Conservation (phyloP, 306 rosid genomes). For the Castanea mollissima region DNA sequence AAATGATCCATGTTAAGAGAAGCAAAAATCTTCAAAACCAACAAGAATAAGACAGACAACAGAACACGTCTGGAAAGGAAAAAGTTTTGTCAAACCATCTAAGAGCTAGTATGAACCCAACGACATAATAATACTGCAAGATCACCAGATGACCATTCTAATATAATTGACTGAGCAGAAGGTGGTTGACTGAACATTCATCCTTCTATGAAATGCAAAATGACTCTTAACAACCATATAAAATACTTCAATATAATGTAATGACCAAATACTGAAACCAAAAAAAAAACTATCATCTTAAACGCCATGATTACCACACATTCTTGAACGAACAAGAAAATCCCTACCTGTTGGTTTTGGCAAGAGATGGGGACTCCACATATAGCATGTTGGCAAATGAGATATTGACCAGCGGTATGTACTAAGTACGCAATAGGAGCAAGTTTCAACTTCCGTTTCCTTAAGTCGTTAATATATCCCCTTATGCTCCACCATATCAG, state of each 20-base stretch:
- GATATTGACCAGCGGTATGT: constrained; percentile 89
- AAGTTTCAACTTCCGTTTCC: constrained; percentile 81
- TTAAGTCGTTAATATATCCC: constrained; percentile 80
- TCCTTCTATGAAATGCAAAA: neutral
- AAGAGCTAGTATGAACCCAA: neutral
- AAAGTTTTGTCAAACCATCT: neutral
- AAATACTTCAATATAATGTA: neutral
- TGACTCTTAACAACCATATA: neutral
- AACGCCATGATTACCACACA: neutral
- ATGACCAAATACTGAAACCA: neutral
- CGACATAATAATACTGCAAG: neutral
- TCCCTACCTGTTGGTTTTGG: constrained; percentile 85
- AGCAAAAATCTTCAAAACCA: neutral
- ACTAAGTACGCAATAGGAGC: constrained; percentile 95
- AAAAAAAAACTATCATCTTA: neutral
- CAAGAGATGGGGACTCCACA: constrained; percentile 98
- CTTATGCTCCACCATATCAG: constrained; percentile 96
- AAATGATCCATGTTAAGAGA: too few relatives aligned
- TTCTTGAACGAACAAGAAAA: neutral
- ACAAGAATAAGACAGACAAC: neutral
- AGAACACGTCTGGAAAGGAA: neutral
- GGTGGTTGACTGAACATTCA: neutral
- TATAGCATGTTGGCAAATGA: constrained; percentile 92
- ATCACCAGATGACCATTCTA: neutral
- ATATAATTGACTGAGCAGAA: neutral